Conservation (phyloP, 306 rosid species). For the Macrotyloma uniflorum region DNA sequence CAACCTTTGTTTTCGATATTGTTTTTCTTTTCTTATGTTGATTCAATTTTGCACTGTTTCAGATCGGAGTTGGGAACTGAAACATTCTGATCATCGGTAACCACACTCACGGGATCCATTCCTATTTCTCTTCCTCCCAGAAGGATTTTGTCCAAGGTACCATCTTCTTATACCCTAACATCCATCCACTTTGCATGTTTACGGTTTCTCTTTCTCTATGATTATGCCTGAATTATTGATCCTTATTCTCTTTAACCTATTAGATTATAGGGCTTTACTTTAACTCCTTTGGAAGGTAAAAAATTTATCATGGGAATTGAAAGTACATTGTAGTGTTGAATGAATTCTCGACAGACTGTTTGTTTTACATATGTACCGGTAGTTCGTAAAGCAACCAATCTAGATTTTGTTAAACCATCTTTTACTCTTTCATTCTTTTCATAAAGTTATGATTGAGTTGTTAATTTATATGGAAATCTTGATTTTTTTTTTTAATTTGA, state of each 20-base stretch:
- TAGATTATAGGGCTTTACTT: background rate
- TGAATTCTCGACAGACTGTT: no score
- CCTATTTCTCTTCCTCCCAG: background rate
- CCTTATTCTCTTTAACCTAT: background rate
- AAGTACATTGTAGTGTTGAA: background rate
- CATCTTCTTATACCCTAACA: background rate
- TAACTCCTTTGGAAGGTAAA: background rate
- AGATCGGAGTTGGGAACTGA: background rate
- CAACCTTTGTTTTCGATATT: background rate
- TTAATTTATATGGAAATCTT: background rate
- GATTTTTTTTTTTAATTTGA: background rate
- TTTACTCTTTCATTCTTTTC: background rate
- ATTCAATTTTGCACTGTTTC: background rate
- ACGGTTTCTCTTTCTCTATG: background rate
- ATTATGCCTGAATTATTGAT: background rate
- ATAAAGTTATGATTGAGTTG: background rate
- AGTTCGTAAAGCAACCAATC: background rate
- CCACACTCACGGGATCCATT: background rate
- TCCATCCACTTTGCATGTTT: background rate
- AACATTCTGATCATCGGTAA: background rate
- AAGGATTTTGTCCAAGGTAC: background rate
- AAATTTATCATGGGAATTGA: background rate
- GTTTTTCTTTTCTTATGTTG: background rate
- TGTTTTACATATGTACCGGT: no score
- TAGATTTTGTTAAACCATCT: background rate